Conservation (phyloP, 768 basidiomycete genomes). For the Exsudoporus frostii region DNA sequence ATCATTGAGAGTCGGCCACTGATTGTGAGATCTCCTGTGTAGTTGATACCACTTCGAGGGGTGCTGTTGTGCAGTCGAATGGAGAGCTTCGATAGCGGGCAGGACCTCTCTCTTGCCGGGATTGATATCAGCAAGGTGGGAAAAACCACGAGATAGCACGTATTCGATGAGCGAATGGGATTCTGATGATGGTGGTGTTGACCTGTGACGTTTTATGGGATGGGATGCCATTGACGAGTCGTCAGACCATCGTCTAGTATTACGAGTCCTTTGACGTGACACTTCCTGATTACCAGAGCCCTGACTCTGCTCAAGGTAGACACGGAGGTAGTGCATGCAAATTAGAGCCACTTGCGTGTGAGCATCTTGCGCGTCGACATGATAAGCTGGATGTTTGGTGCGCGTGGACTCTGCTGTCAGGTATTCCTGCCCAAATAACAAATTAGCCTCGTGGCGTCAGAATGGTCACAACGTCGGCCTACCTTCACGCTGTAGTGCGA, state of each 20-base stretch:
- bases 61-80: neutral
- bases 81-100: neutral
- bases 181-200: neutral
- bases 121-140: neutral
- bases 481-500: slow-evolving; percentile 17
- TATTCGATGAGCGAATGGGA: neutral
- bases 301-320: neutral
- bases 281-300: neutral
- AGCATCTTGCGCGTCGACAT: neutral
- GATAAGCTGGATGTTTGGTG: neutral
- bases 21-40: neutral
- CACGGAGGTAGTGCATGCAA: slow-evolving; percentile 2
- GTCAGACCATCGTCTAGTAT: neutral
- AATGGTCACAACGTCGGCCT: neutral
- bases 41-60: neutral
- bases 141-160: neutral
- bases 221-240: too few relatives aligned
- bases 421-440: neutral
- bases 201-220: neutral
- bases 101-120: neutral
- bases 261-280: neutral
- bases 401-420: neutral
- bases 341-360: neutral
- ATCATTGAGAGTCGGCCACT: neutral
- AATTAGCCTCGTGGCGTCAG: neutral